Percentiles rank a stretch among this genome's conserved stretches.
phyloP scores from a whole-genome alignment of 345 rosid genomes.

The Rhizophora mangle region DNA sequence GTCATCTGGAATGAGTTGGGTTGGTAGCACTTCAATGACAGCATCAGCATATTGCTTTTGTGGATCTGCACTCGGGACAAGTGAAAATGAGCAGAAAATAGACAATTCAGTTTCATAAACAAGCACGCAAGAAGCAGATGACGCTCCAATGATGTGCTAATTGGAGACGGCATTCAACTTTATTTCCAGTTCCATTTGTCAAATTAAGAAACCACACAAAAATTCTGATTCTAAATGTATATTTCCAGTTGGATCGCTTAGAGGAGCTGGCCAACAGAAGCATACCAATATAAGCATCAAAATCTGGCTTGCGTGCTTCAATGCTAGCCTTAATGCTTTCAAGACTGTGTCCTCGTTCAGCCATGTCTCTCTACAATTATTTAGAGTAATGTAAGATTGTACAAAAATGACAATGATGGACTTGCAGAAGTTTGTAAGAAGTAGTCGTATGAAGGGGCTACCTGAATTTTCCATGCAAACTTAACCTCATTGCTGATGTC shows the following conservation, averaged over 20 bases:
- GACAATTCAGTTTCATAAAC: too few relatives aligned
- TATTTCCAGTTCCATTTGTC: too few relatives aligned
- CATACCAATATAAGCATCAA: constrained; percentile 89
- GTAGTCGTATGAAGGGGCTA: not conserved
- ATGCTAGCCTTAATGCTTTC: constrained; percentile 98
- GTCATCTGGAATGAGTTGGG: constrained; percentile 81
- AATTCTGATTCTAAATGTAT: too few relatives aligned
- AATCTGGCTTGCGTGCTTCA: constrained; percentile 93
- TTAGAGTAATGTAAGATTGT: constrained; percentile 4
- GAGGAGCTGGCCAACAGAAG: not conserved
- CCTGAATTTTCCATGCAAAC: constrained; percentile 86
- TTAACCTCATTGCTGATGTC: constrained; percentile 97
- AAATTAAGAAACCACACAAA: too few relatives aligned
- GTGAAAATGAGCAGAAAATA: too few relatives aligned
- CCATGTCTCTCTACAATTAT: constrained; percentile 85
- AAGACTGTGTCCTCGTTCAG: constrained; percentile 97
- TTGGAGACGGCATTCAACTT: not conserved
- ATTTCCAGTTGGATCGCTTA: too few relatives aligned
- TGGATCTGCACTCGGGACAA: constrained; percentile 52
- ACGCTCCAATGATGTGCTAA: not conserved
- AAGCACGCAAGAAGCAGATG: too few relatives aligned
- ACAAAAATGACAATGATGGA: not conserved
- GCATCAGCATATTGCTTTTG: constrained; percentile 96
- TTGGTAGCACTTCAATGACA: constrained; percentile 89
- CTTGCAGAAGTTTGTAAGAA: not conserved